Conservation (phyloP, 257 asterid species). For the Verbascum thapsus region DNA sequence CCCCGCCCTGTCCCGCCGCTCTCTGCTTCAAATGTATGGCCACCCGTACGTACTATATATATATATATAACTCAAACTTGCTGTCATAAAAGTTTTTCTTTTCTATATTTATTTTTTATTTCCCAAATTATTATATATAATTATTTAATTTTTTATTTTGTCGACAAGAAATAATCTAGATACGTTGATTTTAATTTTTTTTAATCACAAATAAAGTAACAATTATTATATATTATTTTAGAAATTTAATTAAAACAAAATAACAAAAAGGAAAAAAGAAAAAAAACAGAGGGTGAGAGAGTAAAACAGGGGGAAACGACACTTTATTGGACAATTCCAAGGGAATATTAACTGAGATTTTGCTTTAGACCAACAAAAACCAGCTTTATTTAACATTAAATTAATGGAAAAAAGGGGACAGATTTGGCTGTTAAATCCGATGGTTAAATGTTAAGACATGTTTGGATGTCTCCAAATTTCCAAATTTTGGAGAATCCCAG, state of each 20-base stretch:
- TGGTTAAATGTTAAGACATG: constrained; percentile 30
- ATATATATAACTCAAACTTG: constrained; percentile 24
- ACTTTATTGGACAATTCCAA: constrained; percentile 25
- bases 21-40: too few relatives aligned
- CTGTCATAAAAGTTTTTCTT: not conserved
- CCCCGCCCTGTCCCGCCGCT: constrained; percentile 16
- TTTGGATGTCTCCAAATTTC: constrained; percentile 39
- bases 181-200: constrained; percentile 1
- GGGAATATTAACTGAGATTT: constrained; percentile 30
- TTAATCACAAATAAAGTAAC: constrained; percentile 9
- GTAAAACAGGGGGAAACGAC: constrained; percentile 16
- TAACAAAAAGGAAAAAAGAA: not conserved
- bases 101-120: not conserved
- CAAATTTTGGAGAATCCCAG: constrained; percentile 36
- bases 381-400: constrained; percentile 10
- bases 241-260: not conserved
- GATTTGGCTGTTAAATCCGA: constrained; percentile 22
- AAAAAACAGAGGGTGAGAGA: not conserved
- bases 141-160: not conserved
- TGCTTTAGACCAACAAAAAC: constrained; percentile 31
- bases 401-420: not conserved
- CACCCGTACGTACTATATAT: constrained; percentile 4
- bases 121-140: too few relatives aligned
- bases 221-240: constrained; percentile 23
- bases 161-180: not conserved